Conservation (phyloP, 139 green algal genomes). For the Astrephomene gubernaculifera region DNA sequence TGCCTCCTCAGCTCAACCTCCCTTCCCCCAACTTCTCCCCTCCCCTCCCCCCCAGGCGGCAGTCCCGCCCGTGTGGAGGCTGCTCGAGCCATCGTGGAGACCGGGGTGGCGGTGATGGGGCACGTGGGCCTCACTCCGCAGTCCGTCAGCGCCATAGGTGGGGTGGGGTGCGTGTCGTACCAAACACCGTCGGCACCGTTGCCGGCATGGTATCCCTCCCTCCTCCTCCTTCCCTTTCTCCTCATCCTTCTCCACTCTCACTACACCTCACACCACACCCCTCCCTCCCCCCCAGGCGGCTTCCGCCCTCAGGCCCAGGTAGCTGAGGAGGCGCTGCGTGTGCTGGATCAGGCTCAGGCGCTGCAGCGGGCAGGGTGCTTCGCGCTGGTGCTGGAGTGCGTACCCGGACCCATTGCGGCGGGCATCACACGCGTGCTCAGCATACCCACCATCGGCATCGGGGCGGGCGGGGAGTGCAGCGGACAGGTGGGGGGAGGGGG, state of each 20-base stretch:
- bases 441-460: conserved; percentile 99
- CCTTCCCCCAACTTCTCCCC: background rate
- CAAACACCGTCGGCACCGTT: background rate
- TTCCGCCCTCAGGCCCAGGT: conserved; percentile 93
- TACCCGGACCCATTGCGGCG: conserved; percentile 89
- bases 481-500: conserved; percentile 81
- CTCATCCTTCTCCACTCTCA: background rate
- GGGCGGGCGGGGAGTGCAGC: conserved; percentile 83
- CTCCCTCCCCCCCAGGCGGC: conserved; percentile 67
- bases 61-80: conserved; percentile 72
- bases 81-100: conserved; percentile 85
- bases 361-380: conserved; percentile 90
- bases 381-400: conserved; percentile 95
- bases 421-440: conserved; percentile 85
- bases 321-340: conserved; percentile 78
- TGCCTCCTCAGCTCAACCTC: background rate
- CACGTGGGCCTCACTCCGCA: conserved; percentile 97
- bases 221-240: too few species aligned
- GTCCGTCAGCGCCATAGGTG: conserved; percentile 82
- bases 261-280: background rate
- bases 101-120: conserved; percentile 98
- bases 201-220: too few species aligned
- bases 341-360: conserved; percentile 74
- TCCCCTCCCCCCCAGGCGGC: conserved; percentile 60
- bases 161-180: background rate